These are phyloP conservation scores for Penicillium psychrosexuale DNA, from an alignment of 2,329 filamentous ascomycete species.

Conservation along the genomic window DNA sequence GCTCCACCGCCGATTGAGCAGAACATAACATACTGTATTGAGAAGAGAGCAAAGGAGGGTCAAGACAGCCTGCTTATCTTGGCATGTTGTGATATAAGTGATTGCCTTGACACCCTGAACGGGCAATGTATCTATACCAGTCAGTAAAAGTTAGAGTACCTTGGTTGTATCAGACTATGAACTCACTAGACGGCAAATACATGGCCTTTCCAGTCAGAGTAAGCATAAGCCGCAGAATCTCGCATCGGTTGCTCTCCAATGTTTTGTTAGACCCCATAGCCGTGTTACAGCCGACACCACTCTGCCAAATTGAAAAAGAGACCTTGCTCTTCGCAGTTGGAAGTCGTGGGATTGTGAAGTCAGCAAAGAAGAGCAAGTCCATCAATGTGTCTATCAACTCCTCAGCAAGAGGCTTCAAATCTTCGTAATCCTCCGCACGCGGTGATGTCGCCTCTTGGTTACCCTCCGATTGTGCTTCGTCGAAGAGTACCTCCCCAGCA, in stretches of 20 bases:
- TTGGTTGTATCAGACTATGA: background rate
- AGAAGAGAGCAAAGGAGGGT: conserved; percentile 88
- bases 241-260: conserved; percentile 86
- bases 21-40: conserved; percentile 72
- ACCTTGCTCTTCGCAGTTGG: conserved; percentile 73
- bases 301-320: conserved; percentile 95
- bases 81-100: conserved; percentile 81
- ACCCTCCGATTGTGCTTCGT: conserved; percentile 61
- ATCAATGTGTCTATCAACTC: conserved; percentile 87
- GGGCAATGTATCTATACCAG: conserved; percentile 60
- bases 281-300: conserved; percentile 91
- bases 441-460: conserved; percentile 47
- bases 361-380: conserved; percentile 86
- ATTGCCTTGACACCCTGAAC: conserved; percentile 78
- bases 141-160: conserved; percentile 3
- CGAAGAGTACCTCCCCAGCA: conserved; percentile 76
- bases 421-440: conserved; percentile 65
- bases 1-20: background rate
- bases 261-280: conserved; percentile 85
- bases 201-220: conserved; percentile 87
- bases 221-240: conserved; percentile 81
- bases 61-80: conserved; percentile 87
- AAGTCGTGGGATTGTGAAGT: conserved; percentile 77
- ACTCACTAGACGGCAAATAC: conserved; percentile 75
- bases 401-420: conserved; percentile 82